phyloP scores from a whole-genome alignment of 2,329 filamentous ascomycete species.

The Epichloe coenophiala region DNA sequence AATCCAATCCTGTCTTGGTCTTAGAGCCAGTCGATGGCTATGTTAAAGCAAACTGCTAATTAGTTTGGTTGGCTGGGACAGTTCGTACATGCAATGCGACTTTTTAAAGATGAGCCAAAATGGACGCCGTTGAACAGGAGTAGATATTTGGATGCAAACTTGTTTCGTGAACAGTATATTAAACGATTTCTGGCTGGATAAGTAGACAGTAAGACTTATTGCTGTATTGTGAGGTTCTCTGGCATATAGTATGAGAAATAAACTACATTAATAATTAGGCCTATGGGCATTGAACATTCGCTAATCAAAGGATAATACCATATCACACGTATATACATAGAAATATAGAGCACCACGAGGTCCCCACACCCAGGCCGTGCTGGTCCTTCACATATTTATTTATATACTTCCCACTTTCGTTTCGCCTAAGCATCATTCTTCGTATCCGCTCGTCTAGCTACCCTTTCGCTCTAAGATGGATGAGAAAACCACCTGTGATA shows the following conservation, averaged over 20 bases:
- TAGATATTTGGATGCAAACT: constrained; percentile 63
- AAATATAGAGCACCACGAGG: neutral
- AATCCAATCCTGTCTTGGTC: neutral
- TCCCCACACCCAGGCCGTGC: neutral
- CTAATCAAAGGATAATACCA: neutral
- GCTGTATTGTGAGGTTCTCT: too few species aligned
- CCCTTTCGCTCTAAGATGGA: constrained; percentile 3
- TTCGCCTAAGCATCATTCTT: neutral
- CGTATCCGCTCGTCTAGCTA: neutral
- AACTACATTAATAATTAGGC: too few species aligned
- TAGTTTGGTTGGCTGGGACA: constrained; percentile 21
- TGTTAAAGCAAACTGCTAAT: neutral
- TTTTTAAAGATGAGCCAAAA: constrained; percentile 97
- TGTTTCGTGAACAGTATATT: constrained; percentile 67
- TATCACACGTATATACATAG: neutral
- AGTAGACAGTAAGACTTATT: neutral
- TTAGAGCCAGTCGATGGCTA: neutral
- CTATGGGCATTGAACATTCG: neutral
- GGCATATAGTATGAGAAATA: too few species aligned
- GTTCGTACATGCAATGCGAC: constrained; percentile 90
- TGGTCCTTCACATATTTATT: neutral
- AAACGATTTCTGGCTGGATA: constrained; percentile 22
- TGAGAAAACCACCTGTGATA: constrained; percentile 10
- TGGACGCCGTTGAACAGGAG: constrained; percentile 88
- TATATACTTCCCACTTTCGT: too few species aligned